Conservation (phyloP, 768 basidiomycete species). For the Boletus sp. region DNA sequence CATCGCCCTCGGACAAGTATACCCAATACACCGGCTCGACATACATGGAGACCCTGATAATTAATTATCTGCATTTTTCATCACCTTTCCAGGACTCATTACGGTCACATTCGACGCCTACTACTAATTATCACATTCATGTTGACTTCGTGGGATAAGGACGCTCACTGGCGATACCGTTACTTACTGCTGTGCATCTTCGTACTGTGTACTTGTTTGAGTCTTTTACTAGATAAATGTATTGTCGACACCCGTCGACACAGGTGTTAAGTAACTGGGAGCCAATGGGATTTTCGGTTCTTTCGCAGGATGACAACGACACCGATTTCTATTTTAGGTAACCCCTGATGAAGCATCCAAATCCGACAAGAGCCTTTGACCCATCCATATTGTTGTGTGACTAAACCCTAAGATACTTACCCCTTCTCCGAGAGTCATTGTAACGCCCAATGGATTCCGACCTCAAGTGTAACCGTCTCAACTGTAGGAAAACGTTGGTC, state of each 20-base stretch:
- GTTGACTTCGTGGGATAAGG: conserved; percentile 28
- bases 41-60: conserved; percentile 64
- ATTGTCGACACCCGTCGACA: not conserved
- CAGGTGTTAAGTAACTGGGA: not conserved
- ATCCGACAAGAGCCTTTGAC: not conserved
- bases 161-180: conserved; percentile 23
- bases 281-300: not conserved
- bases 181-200: conserved; percentile 21
- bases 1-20: conserved; percentile 44
- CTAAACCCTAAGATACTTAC: not conserved
- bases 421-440: not conserved
- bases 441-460: conserved; percentile 62
- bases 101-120: conserved; percentile 10
- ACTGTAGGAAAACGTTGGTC: conserved; percentile 60
- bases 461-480: conserved; percentile 76
- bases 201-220: conserved; percentile 27
- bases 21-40: conserved; percentile 47
- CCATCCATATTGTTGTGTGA: too few species aligned
- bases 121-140: conserved; percentile 31
- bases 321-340: conserved; percentile 13
- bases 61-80: conserved; percentile 16
- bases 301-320: not conserved
- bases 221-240: conserved; percentile 22
- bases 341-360: not conserved
- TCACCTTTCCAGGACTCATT: conserved; percentile 19